phyloP scores from a whole-genome alignment of 768 basidiomycete genomes.

The Hypholoma sublateritium region DNA sequence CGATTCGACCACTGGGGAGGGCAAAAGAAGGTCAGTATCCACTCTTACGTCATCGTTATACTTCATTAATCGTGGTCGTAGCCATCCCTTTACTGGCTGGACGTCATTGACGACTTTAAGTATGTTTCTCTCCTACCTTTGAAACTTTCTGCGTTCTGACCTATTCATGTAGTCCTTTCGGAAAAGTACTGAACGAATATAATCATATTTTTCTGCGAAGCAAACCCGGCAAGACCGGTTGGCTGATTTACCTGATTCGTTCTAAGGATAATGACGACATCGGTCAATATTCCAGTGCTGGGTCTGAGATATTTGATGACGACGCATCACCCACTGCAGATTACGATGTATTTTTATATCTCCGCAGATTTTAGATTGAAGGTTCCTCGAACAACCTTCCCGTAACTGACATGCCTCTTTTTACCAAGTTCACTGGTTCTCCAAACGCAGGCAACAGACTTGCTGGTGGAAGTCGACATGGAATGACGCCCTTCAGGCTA shows the following conservation, averaged over 20 bases:
- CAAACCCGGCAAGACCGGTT: no score
- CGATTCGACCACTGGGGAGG: constrained; percentile 80
- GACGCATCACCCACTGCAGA: background rate
- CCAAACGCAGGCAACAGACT: constrained; percentile 9
- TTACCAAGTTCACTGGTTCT: constrained; percentile 13
- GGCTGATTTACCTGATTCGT: no score
- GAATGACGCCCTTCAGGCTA: constrained; percentile 28
- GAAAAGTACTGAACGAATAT: constrained; percentile 28
- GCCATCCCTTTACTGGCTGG: constrained; percentile 98
- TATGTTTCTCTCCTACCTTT: constrained; percentile 40
- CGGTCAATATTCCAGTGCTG: no score
- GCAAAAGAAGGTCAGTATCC: constrained; percentile 66
- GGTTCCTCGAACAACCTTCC: background rate
- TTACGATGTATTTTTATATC: background rate
- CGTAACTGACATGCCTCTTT: constrained; percentile 14
- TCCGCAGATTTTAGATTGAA: background rate
- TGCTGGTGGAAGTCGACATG: constrained; percentile 8
- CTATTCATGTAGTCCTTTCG: constrained; percentile 26
- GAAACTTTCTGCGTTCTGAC: background rate
- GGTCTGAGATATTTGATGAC: background rate
- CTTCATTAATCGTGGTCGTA: constrained; percentile 26
- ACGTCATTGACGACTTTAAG: constrained; percentile 87
- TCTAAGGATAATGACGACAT: no score
- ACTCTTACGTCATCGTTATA: constrained; percentile 6
- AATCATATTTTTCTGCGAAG: constrained; percentile 2